Evolutionary conservation across 169 alveolate species (phyloP).

Genomic region (Haemoproteus tartakovskyi): DNA sequence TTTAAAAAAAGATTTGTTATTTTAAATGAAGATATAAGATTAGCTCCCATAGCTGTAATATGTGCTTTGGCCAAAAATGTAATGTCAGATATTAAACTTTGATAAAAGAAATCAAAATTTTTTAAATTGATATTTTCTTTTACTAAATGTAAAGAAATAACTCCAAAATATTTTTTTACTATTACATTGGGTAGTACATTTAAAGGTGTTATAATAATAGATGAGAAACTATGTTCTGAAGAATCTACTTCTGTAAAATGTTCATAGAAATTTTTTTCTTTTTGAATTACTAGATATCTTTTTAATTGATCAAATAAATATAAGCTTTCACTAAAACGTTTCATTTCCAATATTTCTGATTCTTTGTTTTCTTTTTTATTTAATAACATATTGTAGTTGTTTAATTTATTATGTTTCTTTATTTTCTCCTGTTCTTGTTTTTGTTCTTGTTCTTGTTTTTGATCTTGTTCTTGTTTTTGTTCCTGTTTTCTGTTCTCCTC

Average conservation of each 20-base stretch:
- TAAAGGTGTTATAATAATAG: constrained; percentile 48
- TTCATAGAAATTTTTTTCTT: constrained; percentile 20
- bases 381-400: constrained; percentile 9
- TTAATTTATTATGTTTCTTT: constrained; percentile 2
- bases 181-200: constrained; percentile 45
- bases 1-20: constrained; percentile 42
- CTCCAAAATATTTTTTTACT: constrained; percentile 59
- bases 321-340: constrained; percentile 6
- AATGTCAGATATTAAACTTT: constrained; percentile 52
- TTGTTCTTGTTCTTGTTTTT: neutral
- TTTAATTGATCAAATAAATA: constrained; percentile 31
- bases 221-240: constrained; percentile 31
- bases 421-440: constrained; percentile 8
- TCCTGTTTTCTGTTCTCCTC: neutral
- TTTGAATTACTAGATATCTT: constrained; percentile 29
- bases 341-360: neutral
- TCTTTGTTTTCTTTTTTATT: constrained; percentile 20
- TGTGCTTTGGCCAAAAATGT: constrained; percentile 51
- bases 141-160: constrained; percentile 45
- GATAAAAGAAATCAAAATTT: constrained; percentile 52
- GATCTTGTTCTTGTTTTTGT: neutral
- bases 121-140: constrained; percentile 39
- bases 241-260: too few relatives aligned
- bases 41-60: constrained; percentile 63
- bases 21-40: constrained; percentile 37